Evolutionary conservation across 805 yeast species (phyloP).

Genomic region (Lipomyces kockii): DNA sequence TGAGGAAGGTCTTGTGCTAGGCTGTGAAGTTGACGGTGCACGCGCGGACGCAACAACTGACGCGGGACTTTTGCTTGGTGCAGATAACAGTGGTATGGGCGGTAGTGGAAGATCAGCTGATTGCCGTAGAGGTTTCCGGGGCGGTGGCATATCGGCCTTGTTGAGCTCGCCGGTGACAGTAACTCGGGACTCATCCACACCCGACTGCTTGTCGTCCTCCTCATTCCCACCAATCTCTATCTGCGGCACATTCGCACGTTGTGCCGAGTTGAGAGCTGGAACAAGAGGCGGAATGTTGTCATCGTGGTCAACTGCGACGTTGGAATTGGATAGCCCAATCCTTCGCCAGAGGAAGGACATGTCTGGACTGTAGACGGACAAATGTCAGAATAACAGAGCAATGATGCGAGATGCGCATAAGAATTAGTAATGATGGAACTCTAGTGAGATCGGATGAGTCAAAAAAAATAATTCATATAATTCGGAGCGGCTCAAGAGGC

Average conservation of each 20-base stretch:
- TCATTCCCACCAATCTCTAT: background rate
- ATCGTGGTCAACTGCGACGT: conserved; percentile 1
- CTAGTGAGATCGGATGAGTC: background rate
- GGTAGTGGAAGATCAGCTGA: background rate
- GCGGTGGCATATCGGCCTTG: background rate
- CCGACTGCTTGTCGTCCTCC: background rate
- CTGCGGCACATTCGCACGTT: conserved; percentile 18
- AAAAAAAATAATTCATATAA: background rate
- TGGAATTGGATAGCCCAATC: background rate
- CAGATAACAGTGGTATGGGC: background rate
- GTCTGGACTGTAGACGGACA: background rate
- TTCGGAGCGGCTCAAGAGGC: background rate
- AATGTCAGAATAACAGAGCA: background rate
- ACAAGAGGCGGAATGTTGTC: conserved; percentile 24
- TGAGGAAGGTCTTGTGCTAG: background rate
- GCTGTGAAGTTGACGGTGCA: background rate
- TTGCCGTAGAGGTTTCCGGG: background rate
- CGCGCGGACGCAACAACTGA: background rate
- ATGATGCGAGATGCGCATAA: background rate
- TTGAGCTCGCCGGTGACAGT: background rate
- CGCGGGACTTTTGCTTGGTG: background rate
- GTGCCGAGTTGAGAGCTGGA: conserved; percentile 31
- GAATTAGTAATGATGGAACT: background rate
- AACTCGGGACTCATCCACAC: background rate
- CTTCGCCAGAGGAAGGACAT: conserved; percentile 10